phyloP scores from a whole-genome alignment of 2,329 filamentous ascomycete species.

The Phialophora verrucosa region DNA sequence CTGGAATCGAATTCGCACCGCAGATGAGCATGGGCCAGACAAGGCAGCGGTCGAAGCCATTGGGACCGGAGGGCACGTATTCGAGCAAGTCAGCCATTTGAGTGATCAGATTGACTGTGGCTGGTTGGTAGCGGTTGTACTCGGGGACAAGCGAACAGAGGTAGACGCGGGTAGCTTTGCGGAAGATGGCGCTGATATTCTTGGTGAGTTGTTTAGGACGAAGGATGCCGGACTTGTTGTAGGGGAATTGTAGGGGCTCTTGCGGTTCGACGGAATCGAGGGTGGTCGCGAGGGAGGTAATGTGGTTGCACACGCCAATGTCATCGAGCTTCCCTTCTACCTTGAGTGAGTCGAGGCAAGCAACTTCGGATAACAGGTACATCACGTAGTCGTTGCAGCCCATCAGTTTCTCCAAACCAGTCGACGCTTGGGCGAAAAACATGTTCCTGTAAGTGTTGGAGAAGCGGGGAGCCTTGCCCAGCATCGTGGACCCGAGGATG shows the following conservation, averaged over 20 bases:
- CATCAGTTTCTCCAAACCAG: conserved; percentile 90
- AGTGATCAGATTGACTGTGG: conserved; percentile 76
- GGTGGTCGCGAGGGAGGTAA: conserved; percentile 78
- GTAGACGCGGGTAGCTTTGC: conserved; percentile 90
- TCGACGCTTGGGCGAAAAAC: conserved; percentile 69
- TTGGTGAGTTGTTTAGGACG: conserved; percentile 80
- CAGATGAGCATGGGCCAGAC: conserved; percentile 93
- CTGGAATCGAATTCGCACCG: conserved; percentile 75
- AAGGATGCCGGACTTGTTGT: conserved; percentile 70
- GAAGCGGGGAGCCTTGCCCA: conserved; percentile 82
- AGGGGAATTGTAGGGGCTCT: conserved; percentile 65
- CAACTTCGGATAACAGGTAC: conserved; percentile 97
- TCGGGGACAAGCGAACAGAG: conserved; percentile 94
- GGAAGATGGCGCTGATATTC: conserved; percentile 91
- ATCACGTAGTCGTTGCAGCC: conserved; percentile 96
- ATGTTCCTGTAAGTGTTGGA: conserved; percentile 96
- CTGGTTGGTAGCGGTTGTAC: conserved; percentile 75
- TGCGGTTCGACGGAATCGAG: conserved; percentile 43
- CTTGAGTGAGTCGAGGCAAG: conserved; percentile 91
- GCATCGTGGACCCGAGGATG: conserved; percentile 92
- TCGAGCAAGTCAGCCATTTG: conserved; percentile 78
- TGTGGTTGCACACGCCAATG: conserved; percentile 84
- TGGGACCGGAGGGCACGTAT: conserved; percentile 78
- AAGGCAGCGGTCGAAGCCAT: conserved; percentile 86
- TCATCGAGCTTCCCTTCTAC: conserved; percentile 77